Evolutionary conservation across 345 rosid genomes (phyloP), one percentile per base, ranked within the genome.

Genomic region (Nasturtium officinale): DNA sequence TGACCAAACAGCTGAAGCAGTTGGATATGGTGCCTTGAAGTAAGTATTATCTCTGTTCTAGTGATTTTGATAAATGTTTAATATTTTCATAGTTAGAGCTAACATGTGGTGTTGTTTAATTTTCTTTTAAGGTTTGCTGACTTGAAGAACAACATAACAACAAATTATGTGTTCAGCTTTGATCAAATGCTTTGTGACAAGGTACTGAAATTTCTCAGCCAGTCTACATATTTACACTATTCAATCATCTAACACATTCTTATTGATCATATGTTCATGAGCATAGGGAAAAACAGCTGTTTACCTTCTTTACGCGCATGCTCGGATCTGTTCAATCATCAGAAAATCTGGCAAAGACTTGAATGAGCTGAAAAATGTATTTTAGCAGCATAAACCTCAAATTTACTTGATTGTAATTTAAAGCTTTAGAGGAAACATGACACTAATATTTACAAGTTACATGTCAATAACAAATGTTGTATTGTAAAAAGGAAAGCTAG

Each of bases 1-100:
- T 60, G 96, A 86, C 79, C 85, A 85, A 77, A 91, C 82, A 66
- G 93, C 96, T 5, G 90, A 89, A 79, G 97, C 96, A 48, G 74
- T 89, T 76, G 97, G 96, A 67, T 89, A 91, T 71, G 93, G 97
- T 71, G 97, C 96, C 26, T 77, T 73, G 21, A 91, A 89, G 97
- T 91, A 79, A 91, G 90, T 62, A 57, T 30, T 3, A 20, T 25
- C 5, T 20, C 33, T 66, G 7, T 18, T 56, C 20, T 8, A 6
- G 38, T 55, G 17, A 17, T 65, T 29, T 23, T 65, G 43, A 32
- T 26, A n/a, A 40, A 13, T 40, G 6, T 13, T 40, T 37, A 1
- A 23, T 40, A 4, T 12, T 12, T 26, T n/a, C 10, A 67, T 35
- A 35, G 15, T 35, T 43, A 40, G 20, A 16, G 6, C 54, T 71